phyloP scores from a whole-genome alignment of 2,329 filamentous ascomycete species.

The Trichoderma sp. region DNA sequence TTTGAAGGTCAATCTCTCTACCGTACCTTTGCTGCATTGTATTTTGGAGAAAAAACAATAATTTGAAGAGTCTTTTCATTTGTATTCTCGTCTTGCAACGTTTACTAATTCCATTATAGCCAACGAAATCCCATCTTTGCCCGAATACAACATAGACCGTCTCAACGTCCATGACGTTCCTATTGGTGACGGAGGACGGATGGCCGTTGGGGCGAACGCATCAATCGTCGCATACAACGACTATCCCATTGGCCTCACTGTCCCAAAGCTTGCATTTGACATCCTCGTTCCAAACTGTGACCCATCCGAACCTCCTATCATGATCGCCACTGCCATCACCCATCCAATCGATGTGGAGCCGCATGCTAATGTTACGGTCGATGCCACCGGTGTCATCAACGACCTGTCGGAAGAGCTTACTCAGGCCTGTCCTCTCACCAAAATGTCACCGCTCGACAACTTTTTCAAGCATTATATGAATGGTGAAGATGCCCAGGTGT shows the following conservation, averaged over 20 bases:
- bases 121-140: conserved; percentile 74
- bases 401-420: conserved; percentile 75
- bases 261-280: conserved; percentile 82
- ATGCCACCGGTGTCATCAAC: conserved; percentile 72
- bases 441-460: conserved; percentile 81
- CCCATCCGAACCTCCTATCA: conserved; percentile 71
- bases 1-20: conserved; percentile 84
- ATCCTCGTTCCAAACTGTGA: conserved; percentile 84
- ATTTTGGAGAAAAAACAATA: conserved; percentile 62
- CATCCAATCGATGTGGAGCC: conserved; percentile 69
- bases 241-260: conserved; percentile 74
- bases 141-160: conserved; percentile 79
- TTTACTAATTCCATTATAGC: conserved; percentile 52
- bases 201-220: conserved; percentile 79
- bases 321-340: conserved; percentile 76
- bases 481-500: conserved; percentile 77
- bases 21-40: conserved; percentile 62
- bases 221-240: conserved; percentile 72
- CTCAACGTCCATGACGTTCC: conserved; percentile 78
- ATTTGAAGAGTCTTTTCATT: conserved; percentile 35
- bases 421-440: conserved; percentile 72
- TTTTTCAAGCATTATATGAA: conserved; percentile 81
- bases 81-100: conserved; percentile 28
- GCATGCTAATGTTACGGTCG: conserved; percentile 66
- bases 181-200: conserved; percentile 51